Conservation (phyloP, 768 basidiomycete genomes). For the Leccinum longicurvipes region DNA sequence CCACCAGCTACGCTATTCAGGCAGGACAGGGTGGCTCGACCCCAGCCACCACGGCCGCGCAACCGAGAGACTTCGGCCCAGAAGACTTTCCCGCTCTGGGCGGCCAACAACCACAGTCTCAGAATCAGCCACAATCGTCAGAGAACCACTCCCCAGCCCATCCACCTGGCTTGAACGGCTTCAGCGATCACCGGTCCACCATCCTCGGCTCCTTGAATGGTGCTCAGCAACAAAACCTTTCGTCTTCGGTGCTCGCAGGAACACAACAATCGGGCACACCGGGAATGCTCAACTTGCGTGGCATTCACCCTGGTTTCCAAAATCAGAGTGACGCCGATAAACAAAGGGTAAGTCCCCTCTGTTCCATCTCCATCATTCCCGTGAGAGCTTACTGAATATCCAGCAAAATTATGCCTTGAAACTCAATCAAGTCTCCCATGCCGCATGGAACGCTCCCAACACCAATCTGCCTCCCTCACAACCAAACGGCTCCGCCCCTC, state of each 20-base stretch:
- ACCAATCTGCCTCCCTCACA: constrained; percentile 39
- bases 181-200: constrained; percentile 51
- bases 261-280: constrained; percentile 54
- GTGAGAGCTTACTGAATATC: constrained; percentile 4
- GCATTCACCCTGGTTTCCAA: constrained; percentile 44
- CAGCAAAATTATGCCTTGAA: constrained; percentile 63
- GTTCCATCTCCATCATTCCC: background rate
- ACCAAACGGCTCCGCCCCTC: constrained; percentile 25
- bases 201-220: constrained; percentile 49
- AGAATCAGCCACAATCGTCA: constrained; percentile 31
- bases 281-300: constrained; percentile 61
- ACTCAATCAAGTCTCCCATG: constrained; percentile 57
- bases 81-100: constrained; percentile 90
- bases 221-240: constrained; percentile 21
- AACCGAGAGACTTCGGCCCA: constrained; percentile 55
- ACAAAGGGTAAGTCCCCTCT: constrained; percentile 50
- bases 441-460: constrained; percentile 63
- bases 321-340: constrained; percentile 65
- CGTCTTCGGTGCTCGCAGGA: constrained; percentile 35
- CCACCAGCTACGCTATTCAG: constrained; percentile 81
- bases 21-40: constrained; percentile 52
- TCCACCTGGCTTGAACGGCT: constrained; percentile 79
- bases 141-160: constrained; percentile 40
- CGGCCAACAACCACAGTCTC: constrained; percentile 20
- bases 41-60: constrained; percentile 5